A percentile compares a stretch with the other conserved stretches of the same genome.
Evolutionary conservation across 306 rosid genomes (phyloP).

Genomic region (Vicia faba): DNA sequence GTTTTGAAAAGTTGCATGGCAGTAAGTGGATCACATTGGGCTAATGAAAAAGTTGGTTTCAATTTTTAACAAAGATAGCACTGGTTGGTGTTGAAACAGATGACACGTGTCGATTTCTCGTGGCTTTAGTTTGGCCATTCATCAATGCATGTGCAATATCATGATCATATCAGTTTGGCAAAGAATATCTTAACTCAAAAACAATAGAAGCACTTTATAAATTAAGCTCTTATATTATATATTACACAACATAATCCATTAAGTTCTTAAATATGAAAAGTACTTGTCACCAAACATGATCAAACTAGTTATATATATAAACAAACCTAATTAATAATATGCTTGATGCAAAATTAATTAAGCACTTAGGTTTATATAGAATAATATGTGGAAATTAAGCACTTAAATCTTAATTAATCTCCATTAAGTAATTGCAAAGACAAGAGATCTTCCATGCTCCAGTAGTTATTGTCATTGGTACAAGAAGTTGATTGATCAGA

Average conservation of each 20-base stretch:
- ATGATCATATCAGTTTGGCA: background rate
- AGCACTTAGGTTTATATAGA: background rate
- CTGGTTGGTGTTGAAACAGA: background rate
- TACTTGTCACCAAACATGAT: background rate
- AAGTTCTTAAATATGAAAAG: constrained; percentile 1
- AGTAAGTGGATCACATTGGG: background rate
- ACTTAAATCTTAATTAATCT: constrained; percentile 9
- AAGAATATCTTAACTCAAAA: too few species aligned
- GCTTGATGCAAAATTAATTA: constrained; percentile 15
- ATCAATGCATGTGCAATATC: constrained; percentile 12
- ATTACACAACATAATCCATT: constrained; percentile 7
- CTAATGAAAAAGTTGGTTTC: constrained; percentile 1
- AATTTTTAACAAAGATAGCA: constrained; percentile 20
- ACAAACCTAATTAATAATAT: constrained; percentile 4
- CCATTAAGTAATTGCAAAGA: constrained; percentile 22
- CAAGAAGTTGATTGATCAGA: constrained; percentile 16
- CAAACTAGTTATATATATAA: constrained; percentile 10
- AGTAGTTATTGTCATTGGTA: constrained; percentile 14
- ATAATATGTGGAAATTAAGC: background rate
- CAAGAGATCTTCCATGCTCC: constrained; percentile 22
- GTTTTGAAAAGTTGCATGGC: constrained; percentile 10
- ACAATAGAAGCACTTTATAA: too few species aligned
- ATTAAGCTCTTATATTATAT: background rate
- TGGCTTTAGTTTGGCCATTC: constrained; percentile 17
- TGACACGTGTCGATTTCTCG: constrained; percentile 8